A percentile compares a stretch with the other conserved stretches of the same genome.
Evolutionary conservation across 2,329 filamentous ascomycete species (phyloP).

Genomic region (Clonostachys sp.): DNA sequence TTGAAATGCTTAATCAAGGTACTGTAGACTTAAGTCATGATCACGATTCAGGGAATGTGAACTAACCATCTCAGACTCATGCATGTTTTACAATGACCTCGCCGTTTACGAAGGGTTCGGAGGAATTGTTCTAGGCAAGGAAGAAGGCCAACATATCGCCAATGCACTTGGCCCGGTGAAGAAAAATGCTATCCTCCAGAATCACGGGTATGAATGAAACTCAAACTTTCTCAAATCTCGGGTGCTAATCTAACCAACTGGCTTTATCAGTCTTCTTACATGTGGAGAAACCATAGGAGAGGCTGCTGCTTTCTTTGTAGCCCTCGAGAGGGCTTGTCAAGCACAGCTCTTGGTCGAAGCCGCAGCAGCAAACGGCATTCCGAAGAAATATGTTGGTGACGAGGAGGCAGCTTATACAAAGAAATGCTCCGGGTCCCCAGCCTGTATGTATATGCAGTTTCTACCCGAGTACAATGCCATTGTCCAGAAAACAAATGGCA

Average conservation of each 20-base stretch:
- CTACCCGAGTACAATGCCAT: conserved; percentile 21
- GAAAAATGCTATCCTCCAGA: conserved; percentile 61
- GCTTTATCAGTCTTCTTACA: conserved; percentile 48
- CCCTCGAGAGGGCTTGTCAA: conserved; percentile 62
- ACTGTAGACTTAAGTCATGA: not conserved
- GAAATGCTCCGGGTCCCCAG: conserved; percentile 12
- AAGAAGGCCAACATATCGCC: conserved; percentile 62
- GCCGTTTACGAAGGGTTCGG: conserved; percentile 56
- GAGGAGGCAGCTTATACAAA: conserved; percentile 32
- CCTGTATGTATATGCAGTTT: conserved; percentile 28
- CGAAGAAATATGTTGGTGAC: conserved; percentile 31
- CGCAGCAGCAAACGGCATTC: conserved; percentile 9
- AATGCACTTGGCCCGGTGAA: conserved; percentile 50
- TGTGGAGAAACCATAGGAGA: conserved; percentile 69
- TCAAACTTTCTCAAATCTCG: not conserved
- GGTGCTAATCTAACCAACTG: not conserved
- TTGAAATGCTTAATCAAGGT: conserved; percentile 66
- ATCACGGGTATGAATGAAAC: conserved; percentile 48
- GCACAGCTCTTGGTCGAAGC: conserved; percentile 18
- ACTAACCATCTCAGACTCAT: conserved; percentile 29
- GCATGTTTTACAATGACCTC: conserved; percentile 62
- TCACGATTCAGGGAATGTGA: too few species aligned
- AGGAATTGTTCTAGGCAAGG: conserved; percentile 46
- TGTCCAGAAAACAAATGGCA: conserved; percentile 18
- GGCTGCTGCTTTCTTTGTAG: conserved; percentile 64